Base-by-base conservation (phyloP, 345 rosid species). In the Tarenaya hassleriana region DNA sequence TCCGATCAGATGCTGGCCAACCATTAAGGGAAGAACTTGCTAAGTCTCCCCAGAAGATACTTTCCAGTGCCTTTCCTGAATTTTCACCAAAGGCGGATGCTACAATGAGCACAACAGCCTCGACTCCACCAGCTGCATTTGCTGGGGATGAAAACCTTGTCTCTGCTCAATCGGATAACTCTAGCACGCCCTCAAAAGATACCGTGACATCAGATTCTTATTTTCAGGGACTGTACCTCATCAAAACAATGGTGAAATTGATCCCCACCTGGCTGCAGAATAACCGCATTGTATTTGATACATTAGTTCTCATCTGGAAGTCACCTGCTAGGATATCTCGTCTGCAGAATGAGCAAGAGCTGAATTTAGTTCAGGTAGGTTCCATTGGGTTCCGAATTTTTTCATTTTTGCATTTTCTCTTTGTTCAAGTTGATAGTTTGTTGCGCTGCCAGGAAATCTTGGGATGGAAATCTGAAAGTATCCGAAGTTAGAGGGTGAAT, bases 21-120 rank as follows among this genome's bases (percentile, higher is more conserved):
- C 87, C 87, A 11, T 59, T 92, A 69, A 76, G 98, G 69, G 98
- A 92, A 51, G 99, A 92, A 68, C 89, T 92, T 57, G 85, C 99
- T 43, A 88, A 81, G 71, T 88, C 94, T 12, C 87, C 91, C 14
- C 81, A 78, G 69, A 92, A 92, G 79, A 88, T 92, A 71, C 82
- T 88, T 62, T 73, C 75, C 46, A 73, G 69, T 74, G 91, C 99
- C 41, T 88, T 92, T 73, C 85, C 97, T 29, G 97, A 83, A 55
- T 75, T 85, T 70, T 33, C 78, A 56, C 79, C 82, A 35, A 92
- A 77, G 69, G 62, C 82, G 51, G 97, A 88, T 42, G 63, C 71
- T 44, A 54, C 75, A 61, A 50, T 53, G 63, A 49, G 75, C 43
- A 60, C 79, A 68, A 72, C 69, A 48, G 72, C 88, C 55, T 65